Conservation (phyloP, 2,329 filamentous ascomycete species). For the Grosmannia huntii region DNA sequence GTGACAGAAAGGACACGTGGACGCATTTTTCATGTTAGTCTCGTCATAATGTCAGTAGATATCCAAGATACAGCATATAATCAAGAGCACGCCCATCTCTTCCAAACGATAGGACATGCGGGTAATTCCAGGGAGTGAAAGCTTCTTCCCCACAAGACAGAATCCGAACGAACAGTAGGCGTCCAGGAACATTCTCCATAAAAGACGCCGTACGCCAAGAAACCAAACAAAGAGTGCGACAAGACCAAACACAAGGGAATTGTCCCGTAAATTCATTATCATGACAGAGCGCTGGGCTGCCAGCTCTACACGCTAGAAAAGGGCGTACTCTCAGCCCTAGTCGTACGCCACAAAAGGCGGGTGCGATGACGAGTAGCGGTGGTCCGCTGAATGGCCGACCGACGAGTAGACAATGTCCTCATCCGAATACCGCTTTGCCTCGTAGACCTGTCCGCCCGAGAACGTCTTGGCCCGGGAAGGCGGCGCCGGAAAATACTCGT, state of each 20-base stretch:
- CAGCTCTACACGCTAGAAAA: neutral
- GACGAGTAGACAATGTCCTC: conserved; percentile 12
- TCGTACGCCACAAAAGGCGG: conserved; percentile 3
- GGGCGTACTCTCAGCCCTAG: neutral
- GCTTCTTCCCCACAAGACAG: neutral
- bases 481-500: conserved; percentile 5
- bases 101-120: neutral
- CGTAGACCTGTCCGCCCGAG: conserved; percentile 10
- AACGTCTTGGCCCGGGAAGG: conserved; percentile 9
- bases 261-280: neutral
- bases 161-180: neutral
- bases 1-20: neutral
- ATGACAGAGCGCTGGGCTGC: neutral
- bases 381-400: conserved; percentile 6
- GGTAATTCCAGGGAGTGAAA: neutral
- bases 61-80: neutral
- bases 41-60: neutral
- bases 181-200: neutral
- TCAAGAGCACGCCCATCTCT: too few relatives aligned
- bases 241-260: neutral
- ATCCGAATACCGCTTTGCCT: conserved; percentile 11
- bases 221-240: neutral
- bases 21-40: neutral
- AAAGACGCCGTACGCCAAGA: neutral
- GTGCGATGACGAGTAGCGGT: conserved; percentile 4